Conservation (phyloP, 352 stramenopile genomes). For the Phytopythium chamaehyphon region DNA sequence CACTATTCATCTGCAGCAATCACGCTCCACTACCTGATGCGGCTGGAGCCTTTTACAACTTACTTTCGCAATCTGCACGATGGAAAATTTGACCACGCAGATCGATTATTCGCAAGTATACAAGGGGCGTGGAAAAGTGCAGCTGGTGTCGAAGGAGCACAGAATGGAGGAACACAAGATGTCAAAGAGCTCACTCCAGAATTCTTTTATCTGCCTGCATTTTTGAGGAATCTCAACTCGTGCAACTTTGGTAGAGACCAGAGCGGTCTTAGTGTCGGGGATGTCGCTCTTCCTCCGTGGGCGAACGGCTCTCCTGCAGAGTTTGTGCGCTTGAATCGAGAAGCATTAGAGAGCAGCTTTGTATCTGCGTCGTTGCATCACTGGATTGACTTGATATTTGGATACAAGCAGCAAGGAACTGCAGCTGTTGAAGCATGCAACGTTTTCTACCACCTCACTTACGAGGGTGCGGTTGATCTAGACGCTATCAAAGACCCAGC, state of each 20-base stretch:
- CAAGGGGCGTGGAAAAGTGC: constrained; percentile 89
- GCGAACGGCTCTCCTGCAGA: constrained; percentile 89
- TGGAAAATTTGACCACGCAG: constrained; percentile 97
- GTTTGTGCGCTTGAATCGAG: constrained; percentile 95
- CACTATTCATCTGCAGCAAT: constrained; percentile 91
- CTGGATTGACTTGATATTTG: constrained; percentile 99
- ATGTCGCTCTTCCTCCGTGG: constrained; percentile 94
- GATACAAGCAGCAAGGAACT: constrained; percentile 93
- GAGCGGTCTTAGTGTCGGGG: constrained; percentile 77
- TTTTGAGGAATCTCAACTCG: constrained; percentile 95
- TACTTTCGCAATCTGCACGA: constrained; percentile 94
- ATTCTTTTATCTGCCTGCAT: constrained; percentile 95
- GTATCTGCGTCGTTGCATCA: constrained; percentile 95
- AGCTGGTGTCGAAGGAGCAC: constrained; percentile 50
- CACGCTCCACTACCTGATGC: constrained; percentile 97
- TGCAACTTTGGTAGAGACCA: constrained; percentile 92
- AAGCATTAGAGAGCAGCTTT: constrained; percentile 94
- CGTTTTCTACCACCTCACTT: constrained; percentile 98
- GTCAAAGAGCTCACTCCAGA: constrained; percentile 99
- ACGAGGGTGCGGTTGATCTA: constrained; percentile 96
- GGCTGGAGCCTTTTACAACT: constrained; percentile 94
- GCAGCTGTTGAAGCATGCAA: constrained; percentile 94
- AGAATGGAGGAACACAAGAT: constrained; percentile 87
- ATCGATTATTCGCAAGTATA: constrained; percentile 96
- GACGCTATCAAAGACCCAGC: constrained; percentile 68